phyloP scores from a whole-genome alignment of 2,329 filamentous ascomycete species.

The Stylonectria norvegica region DNA sequence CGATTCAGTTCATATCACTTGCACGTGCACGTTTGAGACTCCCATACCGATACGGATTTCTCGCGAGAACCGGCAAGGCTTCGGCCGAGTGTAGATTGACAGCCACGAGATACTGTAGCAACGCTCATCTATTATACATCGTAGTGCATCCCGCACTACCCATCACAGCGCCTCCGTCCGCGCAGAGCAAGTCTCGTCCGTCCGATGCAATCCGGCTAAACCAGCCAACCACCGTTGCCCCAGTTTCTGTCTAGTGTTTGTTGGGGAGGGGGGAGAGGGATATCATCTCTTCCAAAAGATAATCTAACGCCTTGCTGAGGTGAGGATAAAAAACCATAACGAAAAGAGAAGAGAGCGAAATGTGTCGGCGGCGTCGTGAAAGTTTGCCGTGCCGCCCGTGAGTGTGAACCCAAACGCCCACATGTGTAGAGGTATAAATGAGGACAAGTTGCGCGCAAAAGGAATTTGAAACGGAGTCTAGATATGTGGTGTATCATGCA shows the following conservation, averaged over 20 bases:
- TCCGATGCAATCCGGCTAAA: neutral
- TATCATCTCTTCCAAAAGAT: slow-evolving; percentile 25
- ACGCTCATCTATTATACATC: neutral
- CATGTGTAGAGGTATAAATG: slow-evolving; percentile 8
- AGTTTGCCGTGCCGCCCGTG: too few species aligned
- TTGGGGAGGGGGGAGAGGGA: slow-evolving; percentile 22
- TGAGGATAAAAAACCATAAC: slow-evolving; percentile 1
- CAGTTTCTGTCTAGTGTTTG: neutral
- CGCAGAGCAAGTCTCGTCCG: neutral
- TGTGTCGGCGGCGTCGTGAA: neutral
- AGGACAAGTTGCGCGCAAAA: slow-evolving; percentile 2
- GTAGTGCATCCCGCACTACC: too few species aligned
- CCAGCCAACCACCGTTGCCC: too few species aligned
- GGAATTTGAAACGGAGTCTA: too few species aligned
- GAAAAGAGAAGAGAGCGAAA: neutral
- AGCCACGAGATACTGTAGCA: too few species aligned
- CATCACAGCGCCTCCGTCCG: neutral
- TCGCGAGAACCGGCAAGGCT: too few species aligned
- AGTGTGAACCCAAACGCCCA: slow-evolving; percentile 21
- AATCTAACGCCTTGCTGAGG: slow-evolving; percentile 23
- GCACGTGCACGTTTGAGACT: too few species aligned
- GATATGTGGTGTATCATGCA: too few species aligned
- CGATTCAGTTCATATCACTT: too few species aligned
- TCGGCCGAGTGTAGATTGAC: too few species aligned
- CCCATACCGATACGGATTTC: too few species aligned